Base-by-base conservation (phyloP, 208 protist species). In the Naegleria lovaniensis region DNA sequence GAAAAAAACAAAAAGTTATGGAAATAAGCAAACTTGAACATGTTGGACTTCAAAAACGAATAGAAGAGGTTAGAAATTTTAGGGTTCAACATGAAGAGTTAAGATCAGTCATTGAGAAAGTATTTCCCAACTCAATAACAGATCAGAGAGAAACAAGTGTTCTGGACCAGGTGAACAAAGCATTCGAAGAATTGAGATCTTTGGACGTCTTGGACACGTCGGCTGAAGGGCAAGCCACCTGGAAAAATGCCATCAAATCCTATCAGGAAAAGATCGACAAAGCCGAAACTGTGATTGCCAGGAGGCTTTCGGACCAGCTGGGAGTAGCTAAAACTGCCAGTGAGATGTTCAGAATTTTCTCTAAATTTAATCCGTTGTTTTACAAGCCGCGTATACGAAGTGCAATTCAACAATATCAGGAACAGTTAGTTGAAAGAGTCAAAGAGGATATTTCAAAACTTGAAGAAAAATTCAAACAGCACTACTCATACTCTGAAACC, bases 271-370 rank as follows among this genome's bases (percentile, higher is more conserved):
- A 92, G 87, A 93, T 97, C 6, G 95, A 95, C 39, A 90, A 90
- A 41, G 95, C 97, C 22, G 96, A 97, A 90, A 88, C 92, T n/a
- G 90, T 94, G 5, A 96, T 97, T 85, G 96, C 92, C 0, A 59
- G 67, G 2, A 92, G 91, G 52, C 92, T 97, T 6, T 88, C 93
- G 51, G 95, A 96, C 79, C 92, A 93, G 92, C 93, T 97, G 16
- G 94, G 92, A 4, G 91, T 90, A 25, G 96, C 96, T 0, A 92
- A 94, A 76, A 96, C 91, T 88, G 94, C 96, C 5, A 95, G 92
- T 76, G 96, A 97, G 90, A 97, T 97, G 96, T 97, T 97, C 89
- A 92, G 95, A 76, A 95, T 97, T 58, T 96, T 97, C 91, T 87
- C 88, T 9, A 96, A 97, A 59, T 97, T 96, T 91, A 97, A 97